Percentiles rank a stretch among this genome's conserved stretches.
These are phyloP conservation scores for Phalaenopsis equestris DNA, from an alignment of 106 monocot species.

Conservation along the genomic window DNA sequence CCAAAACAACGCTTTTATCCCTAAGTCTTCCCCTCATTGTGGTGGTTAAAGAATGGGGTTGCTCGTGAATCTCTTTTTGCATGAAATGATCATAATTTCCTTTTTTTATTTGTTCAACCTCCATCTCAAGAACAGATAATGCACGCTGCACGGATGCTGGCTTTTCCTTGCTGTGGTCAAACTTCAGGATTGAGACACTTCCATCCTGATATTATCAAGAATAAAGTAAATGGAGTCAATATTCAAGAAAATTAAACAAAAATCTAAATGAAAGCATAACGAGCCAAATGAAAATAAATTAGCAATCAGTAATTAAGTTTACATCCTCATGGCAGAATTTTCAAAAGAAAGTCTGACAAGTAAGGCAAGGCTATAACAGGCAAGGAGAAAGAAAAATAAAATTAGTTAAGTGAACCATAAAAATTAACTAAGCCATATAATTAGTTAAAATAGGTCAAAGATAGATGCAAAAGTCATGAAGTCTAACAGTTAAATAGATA, in stretches of 20 bases:
- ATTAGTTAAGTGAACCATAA: too few species aligned
- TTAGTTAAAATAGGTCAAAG: too few species aligned
- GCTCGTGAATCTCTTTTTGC: slow-evolving; percentile 99
- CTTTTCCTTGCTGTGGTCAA: slow-evolving; percentile 79
- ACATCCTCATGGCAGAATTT: neutral
- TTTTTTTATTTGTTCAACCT: slow-evolving; percentile 99
- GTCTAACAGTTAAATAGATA: too few species aligned
- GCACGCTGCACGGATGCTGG: slow-evolving; percentile 94
- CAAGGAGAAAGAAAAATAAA: too few species aligned
- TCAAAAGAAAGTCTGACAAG: too few species aligned
- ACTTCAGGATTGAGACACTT: slow-evolving; percentile 85
- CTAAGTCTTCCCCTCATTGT: slow-evolving; percentile 97
- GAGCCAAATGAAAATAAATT: neutral
- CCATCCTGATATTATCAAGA: slow-evolving; percentile 56
- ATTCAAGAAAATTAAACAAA: neutral
- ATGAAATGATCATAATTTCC: slow-evolving; percentile 96
- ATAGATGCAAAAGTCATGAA: too few species aligned
- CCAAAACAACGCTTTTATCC: slow-evolving; percentile 64
- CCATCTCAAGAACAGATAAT: slow-evolving; percentile 94
- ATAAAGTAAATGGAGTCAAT: neutral
- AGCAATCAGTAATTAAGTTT: neutral
- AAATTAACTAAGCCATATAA: too few species aligned
- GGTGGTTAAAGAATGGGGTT: slow-evolving; percentile 87
- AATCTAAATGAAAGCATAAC: neutral
- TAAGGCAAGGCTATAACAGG: too few species aligned